A percentile compares a stretch with the other conserved stretches of the same genome.
Conservation (phyloP, 768 basidiomycete genomes). For the Leucosporidium creatinivorum region DNA sequence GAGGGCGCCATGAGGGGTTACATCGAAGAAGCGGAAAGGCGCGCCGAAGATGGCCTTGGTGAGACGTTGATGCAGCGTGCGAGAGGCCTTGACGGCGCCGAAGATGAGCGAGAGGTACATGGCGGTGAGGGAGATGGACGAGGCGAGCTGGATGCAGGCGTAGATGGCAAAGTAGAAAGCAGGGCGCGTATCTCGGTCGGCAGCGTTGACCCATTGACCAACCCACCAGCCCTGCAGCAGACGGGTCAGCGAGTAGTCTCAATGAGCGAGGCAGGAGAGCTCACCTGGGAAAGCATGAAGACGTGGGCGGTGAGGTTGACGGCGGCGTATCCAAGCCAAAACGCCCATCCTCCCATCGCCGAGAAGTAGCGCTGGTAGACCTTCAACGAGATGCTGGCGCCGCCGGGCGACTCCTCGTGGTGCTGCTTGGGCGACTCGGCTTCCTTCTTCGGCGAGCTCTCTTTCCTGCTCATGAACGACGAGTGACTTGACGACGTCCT, state of each 20-base stretch:
- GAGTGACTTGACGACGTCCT: too few species aligned
- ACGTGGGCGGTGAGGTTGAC: constrained; percentile 29
- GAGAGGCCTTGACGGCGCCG: constrained; percentile 17
- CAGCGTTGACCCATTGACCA: constrained; percentile 22
- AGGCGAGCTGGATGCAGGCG: constrained; percentile 24
- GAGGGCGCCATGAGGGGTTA: constrained; percentile 14
- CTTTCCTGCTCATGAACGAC: too few species aligned
- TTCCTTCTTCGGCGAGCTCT: too few species aligned
- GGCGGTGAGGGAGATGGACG: constrained; percentile 18
- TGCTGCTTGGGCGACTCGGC: neutral
- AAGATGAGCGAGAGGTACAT: constrained; percentile 30
- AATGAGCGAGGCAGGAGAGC: neutral
- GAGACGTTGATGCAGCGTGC: constrained; percentile 10
- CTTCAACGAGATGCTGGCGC: constrained; percentile 8
- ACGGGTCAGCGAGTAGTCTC: neutral
- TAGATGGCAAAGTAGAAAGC: constrained; percentile 16
- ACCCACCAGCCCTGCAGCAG: constrained; percentile 25
- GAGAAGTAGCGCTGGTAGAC: constrained; percentile 17
- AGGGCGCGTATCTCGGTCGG: constrained; percentile 5
- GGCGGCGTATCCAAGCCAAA: constrained; percentile 17
- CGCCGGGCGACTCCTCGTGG: constrained; percentile 12
- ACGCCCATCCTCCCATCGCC: constrained; percentile 20
- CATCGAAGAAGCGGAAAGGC: constrained; percentile 29
- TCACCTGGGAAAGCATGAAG: constrained; percentile 29
- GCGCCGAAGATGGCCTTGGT: constrained; percentile 18